phyloP scores from a whole-genome alignment of 2,329 filamentous ascomycete species.

The Penicillium sp. region DNA sequence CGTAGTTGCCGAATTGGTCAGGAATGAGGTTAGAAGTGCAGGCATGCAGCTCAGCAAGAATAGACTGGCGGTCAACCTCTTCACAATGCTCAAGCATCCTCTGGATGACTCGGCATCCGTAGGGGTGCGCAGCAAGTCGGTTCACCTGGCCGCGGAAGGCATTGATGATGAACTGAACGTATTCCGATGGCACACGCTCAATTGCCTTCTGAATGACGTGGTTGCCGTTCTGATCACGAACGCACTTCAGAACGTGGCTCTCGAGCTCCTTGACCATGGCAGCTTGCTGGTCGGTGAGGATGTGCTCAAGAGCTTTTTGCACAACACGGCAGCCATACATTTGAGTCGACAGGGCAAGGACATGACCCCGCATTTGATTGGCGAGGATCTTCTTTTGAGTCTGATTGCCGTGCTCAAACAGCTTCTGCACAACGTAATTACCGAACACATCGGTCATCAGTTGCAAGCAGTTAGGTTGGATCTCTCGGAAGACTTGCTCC shows the following conservation, averaged over 20 bases:
- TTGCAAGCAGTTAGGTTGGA: conserved; percentile 78
- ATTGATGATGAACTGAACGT: conserved; percentile 83
- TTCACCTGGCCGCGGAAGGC: conserved; percentile 75
- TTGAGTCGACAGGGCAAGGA: conserved; percentile 76
- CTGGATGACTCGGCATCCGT: conserved; percentile 91
- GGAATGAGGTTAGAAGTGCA: conserved; percentile 72
- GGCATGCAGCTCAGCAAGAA: conserved; percentile 76
- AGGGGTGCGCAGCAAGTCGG: conserved; percentile 73
- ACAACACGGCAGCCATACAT: conserved; percentile 96
- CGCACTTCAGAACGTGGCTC: conserved; percentile 70
- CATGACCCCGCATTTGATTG: conserved; percentile 81
- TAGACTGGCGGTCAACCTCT: conserved; percentile 66
- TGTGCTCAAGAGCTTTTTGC: conserved; percentile 90
- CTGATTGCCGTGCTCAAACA: conserved; percentile 95
- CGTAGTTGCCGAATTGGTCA: conserved; percentile 94
- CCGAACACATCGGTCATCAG: conserved; percentile 97
- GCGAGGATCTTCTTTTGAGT: conserved; percentile 86
- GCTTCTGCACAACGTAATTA: conserved; percentile 97
- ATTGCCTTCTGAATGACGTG: conserved; percentile 96
- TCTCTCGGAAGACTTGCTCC: conserved; percentile 83
- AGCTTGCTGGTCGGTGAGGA: conserved; percentile 88
- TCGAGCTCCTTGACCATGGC: conserved; percentile 81
- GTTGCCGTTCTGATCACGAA: conserved; percentile 89
- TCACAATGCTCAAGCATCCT: conserved; percentile 83
- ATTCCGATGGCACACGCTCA: conserved; percentile 71